Conservation (phyloP, 495 filamentous ascomycete species). For the Podospora anserina region DNA sequence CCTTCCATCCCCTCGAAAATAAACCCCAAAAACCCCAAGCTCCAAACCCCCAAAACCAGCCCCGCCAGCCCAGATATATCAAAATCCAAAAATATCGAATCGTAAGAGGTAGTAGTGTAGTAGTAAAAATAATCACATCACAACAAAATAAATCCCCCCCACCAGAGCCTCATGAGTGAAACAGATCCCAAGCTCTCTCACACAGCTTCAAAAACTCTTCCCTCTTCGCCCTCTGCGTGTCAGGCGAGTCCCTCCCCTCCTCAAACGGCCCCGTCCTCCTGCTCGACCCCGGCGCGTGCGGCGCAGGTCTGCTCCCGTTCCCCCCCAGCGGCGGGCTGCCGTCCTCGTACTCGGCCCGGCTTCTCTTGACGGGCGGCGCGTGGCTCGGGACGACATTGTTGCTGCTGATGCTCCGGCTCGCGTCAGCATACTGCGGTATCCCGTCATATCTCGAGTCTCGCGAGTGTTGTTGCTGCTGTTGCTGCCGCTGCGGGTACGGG, state of each 20-base stretch:
- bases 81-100: not conserved
- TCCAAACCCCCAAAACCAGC: not conserved
- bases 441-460: slow-evolving; percentile 6
- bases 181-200: slow-evolving; percentile 89
- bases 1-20: not conserved
- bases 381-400: slow-evolving; percentile 1
- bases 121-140: not conserved
- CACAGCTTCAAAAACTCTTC: slow-evolving; percentile 90
- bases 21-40: not conserved
- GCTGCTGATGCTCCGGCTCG: slow-evolving; percentile 10
- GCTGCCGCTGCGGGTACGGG: slow-evolving; percentile 52
- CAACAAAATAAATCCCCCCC: not conserved
- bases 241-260: slow-evolving; percentile 74
- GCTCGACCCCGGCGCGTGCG: slow-evolving; percentile 34
- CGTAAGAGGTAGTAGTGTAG: not conserved
- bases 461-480: slow-evolving; percentile 39
- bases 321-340: slow-evolving; percentile 68
- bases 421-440: slow-evolving; percentile 1
- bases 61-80: not conserved
- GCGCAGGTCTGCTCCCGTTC: slow-evolving; percentile 46
- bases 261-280: slow-evolving; percentile 70
- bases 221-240: slow-evolving; percentile 82
- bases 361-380: slow-evolving; percentile 49
- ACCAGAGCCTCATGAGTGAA: slow-evolving; percentile 69
- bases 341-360: slow-evolving; percentile 86